Base-by-base conservation (phyloP, 2,329 filamentous ascomycete genomes). In the Plenodomus biglobosus region DNA sequence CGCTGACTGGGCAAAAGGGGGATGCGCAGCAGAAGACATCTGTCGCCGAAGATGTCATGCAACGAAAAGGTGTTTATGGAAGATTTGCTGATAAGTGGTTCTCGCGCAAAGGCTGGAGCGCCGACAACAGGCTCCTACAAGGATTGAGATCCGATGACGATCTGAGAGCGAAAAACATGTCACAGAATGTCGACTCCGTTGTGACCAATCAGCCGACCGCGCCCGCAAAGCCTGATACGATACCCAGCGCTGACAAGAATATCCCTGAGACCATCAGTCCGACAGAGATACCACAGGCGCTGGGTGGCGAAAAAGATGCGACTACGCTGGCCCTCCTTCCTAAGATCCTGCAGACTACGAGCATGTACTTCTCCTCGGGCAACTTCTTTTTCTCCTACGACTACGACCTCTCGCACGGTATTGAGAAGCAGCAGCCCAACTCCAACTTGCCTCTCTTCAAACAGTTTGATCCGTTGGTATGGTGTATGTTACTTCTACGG, bases 301-400 rank as follows among this genome's bases (percentile, higher is more conserved):
- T 71, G 10, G 55, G 53, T 16, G 69, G 69, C 17, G 55, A 61
- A 5, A 62, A 64, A 40, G 64, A 73, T 38, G 68, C 65, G 2
- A 61, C 63, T 2, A 70, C 68, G 2, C 48, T 66, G 27, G 58
- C 64, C 0, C 52, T 97, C 24, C 76, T 95, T 10, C 92, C 92
- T 1, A 95, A 96, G 65, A 78, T 97, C 34, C 72, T 99, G 36
- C 83, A 87, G 35, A 95, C 89, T 24, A 86, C 90, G 1, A 89
- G 89, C 64, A 83, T 97, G 46, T 83, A 96, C 51, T 92, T 96
- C 65, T 85, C 88, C 1, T 81, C 85, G 0, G 81, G 82, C 54
- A 96, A 90, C 69, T 97, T 96, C 71, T 97, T 87, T 76, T 99
- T 92, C 70, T 92, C 92, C 0, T 96, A 99, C 69, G 94, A 99